Percentiles rank a stretch among this genome's conserved stretches.
Evolutionary conservation across 768 basidiomycete genomes (phyloP).

Genomic region (Auriscalpium vulgare): DNA sequence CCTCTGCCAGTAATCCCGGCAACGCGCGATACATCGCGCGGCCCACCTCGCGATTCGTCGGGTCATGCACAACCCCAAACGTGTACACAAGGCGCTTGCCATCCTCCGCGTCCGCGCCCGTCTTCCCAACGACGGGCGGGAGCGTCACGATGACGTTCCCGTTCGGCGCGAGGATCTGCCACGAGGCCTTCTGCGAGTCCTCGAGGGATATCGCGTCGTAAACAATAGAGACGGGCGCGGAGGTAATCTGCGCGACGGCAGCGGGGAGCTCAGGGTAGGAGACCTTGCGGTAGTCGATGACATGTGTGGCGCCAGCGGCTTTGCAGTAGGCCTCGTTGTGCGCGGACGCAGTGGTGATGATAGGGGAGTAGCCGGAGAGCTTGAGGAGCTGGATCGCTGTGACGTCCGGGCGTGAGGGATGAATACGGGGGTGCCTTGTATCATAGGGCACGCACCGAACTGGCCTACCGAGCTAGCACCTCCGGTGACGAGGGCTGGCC

Average conservation of each 20-base stretch:
- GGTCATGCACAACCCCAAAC: slow-evolving; percentile 5
- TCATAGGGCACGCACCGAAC: slow-evolving; percentile 8
- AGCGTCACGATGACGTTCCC: slow-evolving; percentile 10
- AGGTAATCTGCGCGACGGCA: slow-evolving; percentile 5
- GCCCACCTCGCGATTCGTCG: slow-evolving; percentile 21
- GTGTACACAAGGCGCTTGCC: slow-evolving; percentile 8
- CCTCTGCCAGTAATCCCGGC: too few species aligned
- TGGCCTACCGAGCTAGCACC: slow-evolving; percentile 15
- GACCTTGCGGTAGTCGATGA: slow-evolving; percentile 7
- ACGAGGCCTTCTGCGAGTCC: slow-evolving; percentile 10
- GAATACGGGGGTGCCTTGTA: background rate
- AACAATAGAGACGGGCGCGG: slow-evolving; percentile 10
- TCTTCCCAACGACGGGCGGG: slow-evolving; percentile 6
- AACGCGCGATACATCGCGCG: background rate
- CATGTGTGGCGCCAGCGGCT: slow-evolving; percentile 10
- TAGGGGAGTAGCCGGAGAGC: slow-evolving; percentile 10
- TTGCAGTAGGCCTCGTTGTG: slow-evolving; percentile 9
- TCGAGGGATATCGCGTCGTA: slow-evolving; percentile 10
- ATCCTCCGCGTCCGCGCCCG: slow-evolving; percentile 4
- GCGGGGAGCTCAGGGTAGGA: slow-evolving; percentile 2
- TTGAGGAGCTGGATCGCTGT: slow-evolving; percentile 10
- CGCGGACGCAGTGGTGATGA: slow-evolving; percentile 8
- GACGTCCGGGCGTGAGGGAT: background rate
- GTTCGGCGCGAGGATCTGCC: slow-evolving; percentile 11
- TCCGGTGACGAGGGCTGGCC: slow-evolving; percentile 13